A percentile compares a stretch with the other conserved stretches of the same genome.
Evolutionary conservation across 495 filamentous ascomycete genomes (phyloP).

Genomic region (Daldinia bambusicola): DNA sequence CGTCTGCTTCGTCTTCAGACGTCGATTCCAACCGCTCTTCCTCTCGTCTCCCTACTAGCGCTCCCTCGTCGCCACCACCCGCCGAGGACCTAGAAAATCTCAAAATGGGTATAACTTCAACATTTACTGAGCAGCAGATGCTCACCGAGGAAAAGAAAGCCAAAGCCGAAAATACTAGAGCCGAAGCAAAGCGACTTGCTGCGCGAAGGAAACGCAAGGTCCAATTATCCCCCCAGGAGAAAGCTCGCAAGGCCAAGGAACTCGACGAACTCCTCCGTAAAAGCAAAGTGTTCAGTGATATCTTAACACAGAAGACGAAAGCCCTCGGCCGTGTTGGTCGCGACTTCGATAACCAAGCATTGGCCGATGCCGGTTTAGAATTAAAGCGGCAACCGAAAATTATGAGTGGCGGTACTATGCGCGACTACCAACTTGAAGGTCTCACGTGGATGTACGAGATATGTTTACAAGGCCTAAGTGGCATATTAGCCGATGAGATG

Average conservation of each 20-base stretch:
- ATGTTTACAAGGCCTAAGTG: conserved; percentile 83
- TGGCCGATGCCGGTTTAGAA: conserved; percentile 80
- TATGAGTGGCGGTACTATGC: conserved; percentile 90
- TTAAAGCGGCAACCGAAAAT: conserved; percentile 86
- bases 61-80: conserved; percentile 56
- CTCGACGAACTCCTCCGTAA: conserved; percentile 61
- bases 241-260: conserved; percentile 61
- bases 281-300: conserved; percentile 61
- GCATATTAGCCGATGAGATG: conserved; percentile 98
- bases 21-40: conserved; percentile 45
- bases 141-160: conserved; percentile 56
- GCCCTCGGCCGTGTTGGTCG: conserved; percentile 65
- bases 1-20: conserved; percentile 49
- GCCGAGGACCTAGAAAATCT: conserved; percentile 24
- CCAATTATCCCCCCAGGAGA: conserved; percentile 62
- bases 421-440: conserved; percentile 92
- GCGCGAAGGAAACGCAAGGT: conserved; percentile 58
- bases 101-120: conserved; percentile 49
- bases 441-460: conserved; percentile 94
- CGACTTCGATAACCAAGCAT: conserved; percentile 60
- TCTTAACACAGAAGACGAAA: conserved; percentile 65
- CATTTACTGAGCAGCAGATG: conserved; percentile 46
- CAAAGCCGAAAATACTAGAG: conserved; percentile 62
- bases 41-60: conserved; percentile 53
- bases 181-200: conserved; percentile 56